Conservation (phyloP, 345 rosid species). For the Acer saccharum region DNA sequence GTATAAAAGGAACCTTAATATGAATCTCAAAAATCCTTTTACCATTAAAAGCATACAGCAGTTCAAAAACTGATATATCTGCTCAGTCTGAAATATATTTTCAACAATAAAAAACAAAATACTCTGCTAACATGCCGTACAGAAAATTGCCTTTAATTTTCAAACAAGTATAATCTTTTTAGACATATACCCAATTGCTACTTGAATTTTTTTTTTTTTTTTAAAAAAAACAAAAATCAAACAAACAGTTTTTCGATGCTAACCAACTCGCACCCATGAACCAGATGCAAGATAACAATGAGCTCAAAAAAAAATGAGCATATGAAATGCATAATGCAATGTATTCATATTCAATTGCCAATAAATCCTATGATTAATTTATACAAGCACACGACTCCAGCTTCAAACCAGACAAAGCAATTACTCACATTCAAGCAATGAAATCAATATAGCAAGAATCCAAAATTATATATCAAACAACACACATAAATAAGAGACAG, state of each 20-base stretch:
- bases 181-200: background rate
- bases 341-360: background rate
- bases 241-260: no score
- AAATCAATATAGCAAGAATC: no score
- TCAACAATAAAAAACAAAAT: background rate
- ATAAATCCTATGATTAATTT: background rate
- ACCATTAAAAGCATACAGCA: background rate
- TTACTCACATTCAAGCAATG: no score
- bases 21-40: background rate
- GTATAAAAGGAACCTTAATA: no score
- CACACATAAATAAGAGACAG: no score
- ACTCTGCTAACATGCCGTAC: background rate
- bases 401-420: no score
- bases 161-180: background rate
- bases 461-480: no score
- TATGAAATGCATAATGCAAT: background rate
- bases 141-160: no score
- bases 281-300: background rate
- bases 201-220: background rate
- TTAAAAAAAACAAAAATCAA: no score
- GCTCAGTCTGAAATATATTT: background rate
- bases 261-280: no score
- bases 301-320: background rate
- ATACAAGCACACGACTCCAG: no score
- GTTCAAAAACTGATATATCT: background rate